Conservation (phyloP, 192 early-diverging fungal genomes). For the Jimgerdemannia lactiflua region DNA sequence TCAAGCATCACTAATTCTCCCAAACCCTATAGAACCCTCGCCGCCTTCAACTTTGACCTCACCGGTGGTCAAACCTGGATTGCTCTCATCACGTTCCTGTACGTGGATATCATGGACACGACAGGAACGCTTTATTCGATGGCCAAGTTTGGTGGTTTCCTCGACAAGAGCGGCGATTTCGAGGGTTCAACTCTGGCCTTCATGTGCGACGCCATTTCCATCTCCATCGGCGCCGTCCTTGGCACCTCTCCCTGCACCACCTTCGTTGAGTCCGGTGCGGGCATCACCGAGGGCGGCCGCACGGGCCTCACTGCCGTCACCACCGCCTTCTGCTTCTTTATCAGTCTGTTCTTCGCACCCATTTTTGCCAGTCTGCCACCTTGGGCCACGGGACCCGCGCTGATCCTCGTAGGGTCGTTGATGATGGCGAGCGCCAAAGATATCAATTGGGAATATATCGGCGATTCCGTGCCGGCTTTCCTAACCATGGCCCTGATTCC, state of each 20-base stretch:
- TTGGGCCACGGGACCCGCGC: conserved; percentile 81
- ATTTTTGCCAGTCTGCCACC: conserved; percentile 84
- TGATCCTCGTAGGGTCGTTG: conserved; percentile 78
- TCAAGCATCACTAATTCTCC: background rate
- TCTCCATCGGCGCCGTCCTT: conserved; percentile 66
- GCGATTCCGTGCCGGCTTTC: conserved; percentile 78
- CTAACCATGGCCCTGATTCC: conserved; percentile 76
- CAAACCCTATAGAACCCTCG: conserved; percentile 35
- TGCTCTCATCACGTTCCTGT: conserved; percentile 81
- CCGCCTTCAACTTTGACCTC: conserved; percentile 61
- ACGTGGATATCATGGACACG: conserved; percentile 85
- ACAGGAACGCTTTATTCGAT: conserved; percentile 85
- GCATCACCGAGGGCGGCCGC: conserved; percentile 76
- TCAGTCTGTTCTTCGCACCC: conserved; percentile 79
- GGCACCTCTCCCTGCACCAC: conserved; percentile 76
- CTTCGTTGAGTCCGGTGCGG: conserved; percentile 81
- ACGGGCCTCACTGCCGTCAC: conserved; percentile 76
- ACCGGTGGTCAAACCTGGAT: conserved; percentile 65
- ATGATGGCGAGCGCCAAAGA: conserved; percentile 67
- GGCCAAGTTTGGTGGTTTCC: conserved; percentile 79
- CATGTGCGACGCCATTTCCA: conserved; percentile 63
- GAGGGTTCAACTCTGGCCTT: conserved; percentile 74
- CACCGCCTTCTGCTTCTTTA: conserved; percentile 67
- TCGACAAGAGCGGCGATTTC: conserved; percentile 76
- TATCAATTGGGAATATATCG: conserved; percentile 80